Evolutionary conservation across 805 yeast species (phyloP), one percentile per base, ranked within the genome.

Genomic region (Diddensiella caesifluorescens): DNA sequence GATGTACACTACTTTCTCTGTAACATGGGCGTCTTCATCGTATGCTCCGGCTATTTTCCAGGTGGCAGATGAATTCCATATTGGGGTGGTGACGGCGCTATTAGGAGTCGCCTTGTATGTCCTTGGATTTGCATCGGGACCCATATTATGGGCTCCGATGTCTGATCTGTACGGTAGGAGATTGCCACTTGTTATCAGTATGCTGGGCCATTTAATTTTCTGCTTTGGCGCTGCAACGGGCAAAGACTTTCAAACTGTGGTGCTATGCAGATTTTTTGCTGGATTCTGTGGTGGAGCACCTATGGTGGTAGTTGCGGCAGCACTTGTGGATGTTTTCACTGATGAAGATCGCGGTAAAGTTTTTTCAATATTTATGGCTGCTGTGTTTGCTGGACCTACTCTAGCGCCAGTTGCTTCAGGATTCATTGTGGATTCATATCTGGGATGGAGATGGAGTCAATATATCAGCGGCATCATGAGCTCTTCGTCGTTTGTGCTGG

Each of bases 381-480:
- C 79, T 37, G 80, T 83, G 23, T 80, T 83, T 51, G 68, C 71
- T 23, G 85, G 87, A 42, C 92, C 94, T 10, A 66, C 79, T 61
- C 39, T 81, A 32, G 86, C 86, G 0, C 92, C 94, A n/a, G 76
- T 83, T 44, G 71, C 74, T 41, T 82, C 85, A 45, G 75, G 78
- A 0, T 81, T 77, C 59, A 75, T 78, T 25, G 71, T 66, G 22
- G 67, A 71, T 49, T 71, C 76, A 43, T 66, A 71, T 45, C 65
- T 86, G 35, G 85, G 87, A n/a, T 85, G 94, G 92, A 70, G 95
- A 56, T 85, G 94, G 94, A 73, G 84, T 12, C 71, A 69, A 49
- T 86, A 84, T 59, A 63, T 84, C 41, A 69, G 79, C 3, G 89
- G 84, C 47, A 77, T 83, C 43, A 59, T 81, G 58, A 72, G 73